Evolutionary conservation across 2,329 filamentous ascomycete genomes (phyloP), one percentile per base, ranked within the genome.

Genomic region (Periglandula ipomoeae): DNA sequence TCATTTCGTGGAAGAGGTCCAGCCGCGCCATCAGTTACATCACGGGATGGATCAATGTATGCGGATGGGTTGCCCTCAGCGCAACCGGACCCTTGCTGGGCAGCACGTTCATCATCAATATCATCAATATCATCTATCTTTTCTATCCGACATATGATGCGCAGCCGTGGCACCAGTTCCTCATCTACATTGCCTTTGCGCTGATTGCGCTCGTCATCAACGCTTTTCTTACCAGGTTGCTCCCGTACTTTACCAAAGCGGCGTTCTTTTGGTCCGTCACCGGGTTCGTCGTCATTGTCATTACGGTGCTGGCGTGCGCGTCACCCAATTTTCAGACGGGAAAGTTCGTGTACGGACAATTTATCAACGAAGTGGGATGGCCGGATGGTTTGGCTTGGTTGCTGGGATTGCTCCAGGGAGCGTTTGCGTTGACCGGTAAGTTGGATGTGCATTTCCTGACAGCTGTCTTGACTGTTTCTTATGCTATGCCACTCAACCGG

Each of bases 41-140:
- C 42, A 87, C 83, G 0, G 84, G 84, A 24, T 88, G 84, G 83
- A 85, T 82, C 62, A 84, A 82, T 56, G 76, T 81, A 34, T 80
- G 80, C n/a, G 84, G 82, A 15, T 87, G 84, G 81, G 81, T 86
- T 27, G 78, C 79, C 9, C 65, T 88, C 47, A 81, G 79, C 4
- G 84, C 84, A 7, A 85, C 82, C 0, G 84, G 79, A 15, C 82
- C 82, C 1, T 70, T 87, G 20, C 71, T 88, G 5, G 82, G 80
- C 11, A 84, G 79, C 55, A 76, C 82, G 53, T 75, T 88, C 53
- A 75, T 88, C 44, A 61, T 85, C 23, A 80, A 82, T 48, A 75
- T 88, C 44, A 61, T 85, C 23, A 80, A 82, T 48, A 73, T 85
- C 39, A 81, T 87, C 46, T 70, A 75, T 2, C 67, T 88, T 32